These are phyloP conservation scores for Lathyrus tuberosus DNA, from an alignment of 306 rosid genomes.

Conservation along the genomic window DNA sequence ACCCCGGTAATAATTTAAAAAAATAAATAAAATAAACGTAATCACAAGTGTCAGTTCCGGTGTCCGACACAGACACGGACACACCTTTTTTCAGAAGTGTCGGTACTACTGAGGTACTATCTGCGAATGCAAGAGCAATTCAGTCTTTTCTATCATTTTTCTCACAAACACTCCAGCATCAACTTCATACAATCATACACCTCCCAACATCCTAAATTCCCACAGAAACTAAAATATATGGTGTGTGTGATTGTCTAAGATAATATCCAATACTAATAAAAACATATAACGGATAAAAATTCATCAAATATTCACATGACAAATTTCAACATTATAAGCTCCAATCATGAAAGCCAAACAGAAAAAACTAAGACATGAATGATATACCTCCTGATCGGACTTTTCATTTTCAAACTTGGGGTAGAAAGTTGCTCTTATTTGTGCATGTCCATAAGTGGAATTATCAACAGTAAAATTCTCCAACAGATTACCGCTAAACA, in stretches of 20 bases:
- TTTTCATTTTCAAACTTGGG: conserved; percentile 98
- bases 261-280: conserved; percentile 1
- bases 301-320: not conserved
- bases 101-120: not conserved
- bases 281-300: not conserved
- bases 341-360: conserved; percentile 11
- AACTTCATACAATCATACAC: not conserved
- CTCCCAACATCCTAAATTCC: conserved; percentile 20
- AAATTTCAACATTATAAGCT: conserved; percentile 4
- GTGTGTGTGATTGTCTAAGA: not conserved
- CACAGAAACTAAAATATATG: conserved; percentile 14
- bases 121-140: conserved; percentile 1
- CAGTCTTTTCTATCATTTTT: not conserved
- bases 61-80: no score
- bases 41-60: no score
- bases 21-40: no score
- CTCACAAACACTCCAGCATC: not conserved
- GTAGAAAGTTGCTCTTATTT: conserved; percentile 86
- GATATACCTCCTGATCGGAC: conserved; percentile 84
- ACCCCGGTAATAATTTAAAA: no score
- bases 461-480: conserved; percentile 80
- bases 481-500: conserved; percentile 49
- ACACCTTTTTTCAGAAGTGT: no score
- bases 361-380: not conserved
- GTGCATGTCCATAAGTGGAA: conserved; percentile 61